A percentile compares a stretch with the other conserved stretches of the same genome.
Conservation (phyloP, 1,284 basidiomycete genomes). For the Athelia psychrophila region DNA sequence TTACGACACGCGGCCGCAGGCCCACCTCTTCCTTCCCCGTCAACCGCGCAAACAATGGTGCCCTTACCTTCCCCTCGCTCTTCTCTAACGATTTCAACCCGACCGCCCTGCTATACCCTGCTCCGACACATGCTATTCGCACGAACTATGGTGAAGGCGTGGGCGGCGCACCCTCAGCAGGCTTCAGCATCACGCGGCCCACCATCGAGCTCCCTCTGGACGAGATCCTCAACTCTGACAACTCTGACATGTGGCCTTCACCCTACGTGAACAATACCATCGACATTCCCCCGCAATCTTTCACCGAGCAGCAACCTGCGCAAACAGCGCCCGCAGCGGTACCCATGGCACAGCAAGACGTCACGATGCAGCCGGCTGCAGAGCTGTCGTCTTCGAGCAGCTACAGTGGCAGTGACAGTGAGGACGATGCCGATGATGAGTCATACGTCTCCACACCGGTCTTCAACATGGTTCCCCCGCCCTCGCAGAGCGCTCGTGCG, state of each 20-base stretch:
- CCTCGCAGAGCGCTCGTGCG: conserved; percentile 37
- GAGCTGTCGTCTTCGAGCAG: conserved; percentile 9
- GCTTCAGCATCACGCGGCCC: conserved; percentile 65
- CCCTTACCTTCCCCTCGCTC: conserved; percentile 63
- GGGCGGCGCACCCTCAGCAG: conserved; percentile 42
- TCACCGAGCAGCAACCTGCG: conserved; percentile 10
- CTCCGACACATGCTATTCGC: conserved; percentile 59
- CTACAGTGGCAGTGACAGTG: conserved; percentile 27
- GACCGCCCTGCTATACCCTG: conserved; percentile 65
- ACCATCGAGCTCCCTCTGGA: conserved; percentile 80
- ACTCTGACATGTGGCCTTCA: conserved; percentile 15
- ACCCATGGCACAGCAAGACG: conserved; percentile 14
- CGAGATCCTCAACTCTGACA: conserved; percentile 55
- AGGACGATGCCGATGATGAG: conserved; percentile 21
- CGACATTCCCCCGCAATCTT: conserved; percentile 16
- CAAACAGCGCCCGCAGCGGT: conserved; percentile 4
- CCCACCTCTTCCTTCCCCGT: conserved; percentile 13
- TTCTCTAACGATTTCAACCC: conserved; percentile 75
- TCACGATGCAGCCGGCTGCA: conserved; percentile 22
- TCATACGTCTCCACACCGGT: conserved; percentile 21
- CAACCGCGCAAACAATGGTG: conserved; percentile 19
- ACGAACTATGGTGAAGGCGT: conserved; percentile 76
- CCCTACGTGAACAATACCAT: conserved; percentile 17
- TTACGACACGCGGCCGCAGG: conserved; percentile 38
- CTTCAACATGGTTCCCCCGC: conserved; percentile 31